These are phyloP conservation scores for Cicer chorassanicum DNA, from an alignment of 306 rosid genomes.

Conservation along the genomic window DNA sequence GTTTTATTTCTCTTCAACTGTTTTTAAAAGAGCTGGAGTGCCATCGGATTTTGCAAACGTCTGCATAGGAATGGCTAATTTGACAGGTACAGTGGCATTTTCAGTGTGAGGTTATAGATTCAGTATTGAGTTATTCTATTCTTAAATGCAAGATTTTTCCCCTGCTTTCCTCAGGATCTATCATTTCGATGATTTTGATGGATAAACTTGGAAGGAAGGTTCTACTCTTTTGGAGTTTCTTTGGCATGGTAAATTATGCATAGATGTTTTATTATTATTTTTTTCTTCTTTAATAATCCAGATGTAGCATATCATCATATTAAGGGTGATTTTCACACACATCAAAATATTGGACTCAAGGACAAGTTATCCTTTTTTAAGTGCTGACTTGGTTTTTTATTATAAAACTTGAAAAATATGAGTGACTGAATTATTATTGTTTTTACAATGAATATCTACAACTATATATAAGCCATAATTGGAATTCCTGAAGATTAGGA, in stretches of 20 bases:
- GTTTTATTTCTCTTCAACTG: conserved; percentile 97
- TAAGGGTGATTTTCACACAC: conserved; percentile 23
- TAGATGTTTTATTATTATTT: not conserved
- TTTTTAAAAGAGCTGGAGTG: conserved; percentile 91
- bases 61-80: conserved; percentile 81
- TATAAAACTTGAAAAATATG: conserved; percentile 1
- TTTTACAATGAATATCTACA: not conserved
- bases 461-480: not conserved
- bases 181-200: conserved; percentile 85
- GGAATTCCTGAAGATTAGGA: conserved; percentile 3
- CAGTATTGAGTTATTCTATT: conserved; percentile 31
- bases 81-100: conserved; percentile 64
- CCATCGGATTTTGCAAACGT: conserved; percentile 85
- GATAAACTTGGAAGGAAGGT: conserved; percentile 92
- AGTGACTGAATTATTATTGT: not conserved
- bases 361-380: conserved; percentile 4
- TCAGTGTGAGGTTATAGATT: conserved; percentile 35
- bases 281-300: not conserved
- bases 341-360: conserved; percentile 21
- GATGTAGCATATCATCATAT: conserved; percentile 21
- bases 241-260: conserved; percentile 80
- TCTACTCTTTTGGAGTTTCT: conserved; percentile 90
- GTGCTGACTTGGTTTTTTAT: conserved; percentile 25
- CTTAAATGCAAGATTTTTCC: conserved; percentile 35
- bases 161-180: conserved; percentile 66